These are phyloP conservation scores for Pythium myriotylum DNA, from an alignment of 352 stramenopile species.

Conservation along the genomic window DNA sequence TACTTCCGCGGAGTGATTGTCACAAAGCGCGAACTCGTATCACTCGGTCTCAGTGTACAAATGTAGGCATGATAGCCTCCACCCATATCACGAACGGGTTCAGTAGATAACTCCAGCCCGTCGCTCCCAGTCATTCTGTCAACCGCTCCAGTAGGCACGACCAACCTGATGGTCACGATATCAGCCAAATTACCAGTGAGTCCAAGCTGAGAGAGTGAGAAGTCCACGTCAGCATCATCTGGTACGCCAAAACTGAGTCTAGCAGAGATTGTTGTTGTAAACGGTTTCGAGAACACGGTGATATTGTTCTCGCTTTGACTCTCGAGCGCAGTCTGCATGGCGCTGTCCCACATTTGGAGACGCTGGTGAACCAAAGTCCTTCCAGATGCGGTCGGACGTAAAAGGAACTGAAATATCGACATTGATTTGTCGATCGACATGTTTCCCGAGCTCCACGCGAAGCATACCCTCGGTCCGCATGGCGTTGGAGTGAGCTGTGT, in stretches of 20 bases:
- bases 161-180: background rate
- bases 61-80: background rate
- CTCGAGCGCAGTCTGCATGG: background rate
- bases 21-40: background rate
- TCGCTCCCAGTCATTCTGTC: background rate
- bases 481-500: background rate
- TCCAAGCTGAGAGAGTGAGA: slow-evolving; percentile 8
- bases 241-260: slow-evolving; percentile 5
- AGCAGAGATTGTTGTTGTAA: background rate
- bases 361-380: background rate
- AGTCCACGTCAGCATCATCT: slow-evolving; percentile 11
- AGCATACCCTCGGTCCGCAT: background rate
- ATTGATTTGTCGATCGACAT: background rate
- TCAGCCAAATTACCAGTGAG: slow-evolving; percentile 6
- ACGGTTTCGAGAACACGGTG: background rate
- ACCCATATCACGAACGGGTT: background rate
- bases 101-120: background rate
- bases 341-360: slow-evolving; percentile 11
- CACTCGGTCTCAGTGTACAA: background rate
- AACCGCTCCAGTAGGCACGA: background rate
- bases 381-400: slow-evolving; percentile 7
- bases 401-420: slow-evolving; percentile 3
- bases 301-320: background rate
- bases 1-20: slow-evolving; percentile 14
- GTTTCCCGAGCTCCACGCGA: background rate